Evolutionary conservation across 1,284 basidiomycete species (phyloP).

Genomic region (Xerocomus nothofagi): DNA sequence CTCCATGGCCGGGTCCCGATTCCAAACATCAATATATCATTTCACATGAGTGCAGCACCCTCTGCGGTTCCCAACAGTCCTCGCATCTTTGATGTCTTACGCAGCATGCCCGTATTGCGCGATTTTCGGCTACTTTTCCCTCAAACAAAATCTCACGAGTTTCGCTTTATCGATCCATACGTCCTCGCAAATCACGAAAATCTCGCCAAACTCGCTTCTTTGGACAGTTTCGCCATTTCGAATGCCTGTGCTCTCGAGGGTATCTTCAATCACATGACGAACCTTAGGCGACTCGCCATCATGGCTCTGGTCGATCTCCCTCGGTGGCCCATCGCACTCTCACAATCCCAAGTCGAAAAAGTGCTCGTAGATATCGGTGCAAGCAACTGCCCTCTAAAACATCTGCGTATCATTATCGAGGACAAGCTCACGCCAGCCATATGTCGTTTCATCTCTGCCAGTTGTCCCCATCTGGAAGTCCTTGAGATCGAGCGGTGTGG

Average conservation of each 20-base stretch:
- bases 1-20: slow-evolving; percentile 32
- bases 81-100: slow-evolving; percentile 28
- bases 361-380: slow-evolving; percentile 30
- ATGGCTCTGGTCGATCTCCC: slow-evolving; percentile 35
- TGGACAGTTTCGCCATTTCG: slow-evolving; percentile 37
- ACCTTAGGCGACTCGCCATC: slow-evolving; percentile 30
- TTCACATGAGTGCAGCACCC: slow-evolving; percentile 7
- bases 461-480: slow-evolving; percentile 33
- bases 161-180: slow-evolving; percentile 26
- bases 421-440: slow-evolving; percentile 35
- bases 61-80: neutral
- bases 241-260: slow-evolving; percentile 33
- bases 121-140: slow-evolving; percentile 34
- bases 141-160: slow-evolving; percentile 29
- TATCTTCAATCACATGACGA: slow-evolving; percentile 32
- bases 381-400: slow-evolving; percentile 34
- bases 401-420: slow-evolving; percentile 33
- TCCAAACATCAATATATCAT: slow-evolving; percentile 12
- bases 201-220: slow-evolving; percentile 31
- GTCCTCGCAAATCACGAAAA: slow-evolving; percentile 22
- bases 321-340: slow-evolving; percentile 36
- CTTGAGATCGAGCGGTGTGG: slow-evolving; percentile 36
- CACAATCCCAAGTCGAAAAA: slow-evolving; percentile 31
- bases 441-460: slow-evolving; percentile 26
- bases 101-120: slow-evolving; percentile 28